Evolutionary conservation across 345 rosid genomes (phyloP).

Genomic region (Aquilaria sinensis): DNA sequence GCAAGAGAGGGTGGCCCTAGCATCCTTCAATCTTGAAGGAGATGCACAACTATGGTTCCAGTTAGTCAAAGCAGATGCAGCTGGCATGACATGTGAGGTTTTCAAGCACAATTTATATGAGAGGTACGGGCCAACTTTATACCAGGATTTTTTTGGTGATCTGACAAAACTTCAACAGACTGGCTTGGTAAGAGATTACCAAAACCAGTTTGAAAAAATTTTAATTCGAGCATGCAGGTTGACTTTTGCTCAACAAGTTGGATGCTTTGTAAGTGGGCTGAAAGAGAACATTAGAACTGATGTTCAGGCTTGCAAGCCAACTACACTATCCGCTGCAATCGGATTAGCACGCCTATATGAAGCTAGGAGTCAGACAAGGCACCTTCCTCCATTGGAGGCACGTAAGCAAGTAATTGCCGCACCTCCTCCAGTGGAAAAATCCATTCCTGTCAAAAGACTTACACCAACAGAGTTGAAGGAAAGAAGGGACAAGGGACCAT

Average conservation of each 20-base stretch:
- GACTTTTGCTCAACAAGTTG: not conserved
- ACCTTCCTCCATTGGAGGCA: no score
- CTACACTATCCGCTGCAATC: not conserved
- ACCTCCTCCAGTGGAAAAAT: no score
- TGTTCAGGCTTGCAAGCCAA: not conserved
- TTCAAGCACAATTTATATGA: not conserved
- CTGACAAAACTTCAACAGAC: not conserved
- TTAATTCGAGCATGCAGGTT: not conserved
- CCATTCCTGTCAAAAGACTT: not conserved
- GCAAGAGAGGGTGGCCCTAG: not conserved
- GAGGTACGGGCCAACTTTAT: not conserved
- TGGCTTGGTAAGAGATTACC: not conserved
- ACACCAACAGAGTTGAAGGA: not conserved
- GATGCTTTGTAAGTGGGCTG: not conserved
- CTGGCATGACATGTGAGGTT: not conserved
- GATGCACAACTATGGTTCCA: conserved; percentile 3
- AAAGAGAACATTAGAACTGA: not conserved
- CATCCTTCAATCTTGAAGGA: conserved; percentile 2
- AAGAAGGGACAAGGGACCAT: not conserved
- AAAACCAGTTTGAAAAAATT: not conserved
- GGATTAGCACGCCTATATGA: not conserved
- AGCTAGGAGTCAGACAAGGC: not conserved
- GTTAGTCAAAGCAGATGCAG: not conserved
- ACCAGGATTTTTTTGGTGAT: conserved; percentile 6
- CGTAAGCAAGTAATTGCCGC: not conserved